Conservation (phyloP, 345 rosid species). For the Psidium guajava region DNA sequence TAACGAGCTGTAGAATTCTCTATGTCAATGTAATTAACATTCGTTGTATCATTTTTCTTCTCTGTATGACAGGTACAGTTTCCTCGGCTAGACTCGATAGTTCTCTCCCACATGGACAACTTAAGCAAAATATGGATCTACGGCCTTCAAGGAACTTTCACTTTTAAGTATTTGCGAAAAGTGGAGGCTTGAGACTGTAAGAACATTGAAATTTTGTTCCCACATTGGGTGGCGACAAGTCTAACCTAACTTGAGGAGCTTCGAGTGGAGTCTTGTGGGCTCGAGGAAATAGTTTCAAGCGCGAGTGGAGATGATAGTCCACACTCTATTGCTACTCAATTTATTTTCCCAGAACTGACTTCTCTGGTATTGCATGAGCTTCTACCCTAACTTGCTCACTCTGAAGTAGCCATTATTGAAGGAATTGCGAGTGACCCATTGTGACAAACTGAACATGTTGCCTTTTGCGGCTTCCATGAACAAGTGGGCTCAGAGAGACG, state of each 20-base stretch:
- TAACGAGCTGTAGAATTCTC: neutral
- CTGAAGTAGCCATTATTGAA: neutral
- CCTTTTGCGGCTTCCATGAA: neutral
- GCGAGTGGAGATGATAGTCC: neutral
- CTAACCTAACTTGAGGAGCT: neutral
- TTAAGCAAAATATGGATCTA: neutral
- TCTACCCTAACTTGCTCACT: neutral
- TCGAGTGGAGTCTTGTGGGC: neutral
- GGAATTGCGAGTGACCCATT: neutral
- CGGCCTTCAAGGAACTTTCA: neutral
- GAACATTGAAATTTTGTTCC: neutral
- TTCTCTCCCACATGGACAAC: neutral
- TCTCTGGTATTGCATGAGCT: neutral
- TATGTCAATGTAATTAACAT: neutral
- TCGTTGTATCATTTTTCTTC: neutral
- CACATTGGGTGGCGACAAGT: neutral
- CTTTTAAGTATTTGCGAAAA: rapidly evolving
- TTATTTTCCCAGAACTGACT: neutral
- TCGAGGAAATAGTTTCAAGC: neutral
- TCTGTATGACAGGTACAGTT: neutral
- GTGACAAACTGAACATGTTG: neutral
- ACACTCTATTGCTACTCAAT: neutral
- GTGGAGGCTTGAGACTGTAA: neutral
- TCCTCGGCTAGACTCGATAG: rapidly evolving
- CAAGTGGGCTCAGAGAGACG: neutral